Evolutionary conservation across 208 protist genomes (phyloP).

Genomic region (Crithidia brevicula): DNA sequence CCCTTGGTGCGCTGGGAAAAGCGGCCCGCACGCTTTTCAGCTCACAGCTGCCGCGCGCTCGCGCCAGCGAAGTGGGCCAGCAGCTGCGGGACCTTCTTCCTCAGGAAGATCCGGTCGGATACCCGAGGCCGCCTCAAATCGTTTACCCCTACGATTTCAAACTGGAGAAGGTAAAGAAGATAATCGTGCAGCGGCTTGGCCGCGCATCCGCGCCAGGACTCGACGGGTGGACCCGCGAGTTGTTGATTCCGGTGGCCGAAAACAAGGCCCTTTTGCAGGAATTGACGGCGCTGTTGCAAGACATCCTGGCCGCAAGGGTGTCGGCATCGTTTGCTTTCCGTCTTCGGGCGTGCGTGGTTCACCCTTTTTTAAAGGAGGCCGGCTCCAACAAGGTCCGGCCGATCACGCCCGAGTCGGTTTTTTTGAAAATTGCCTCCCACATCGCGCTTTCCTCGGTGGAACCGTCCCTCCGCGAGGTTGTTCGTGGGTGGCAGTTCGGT

Average conservation of each 20-base stretch:
- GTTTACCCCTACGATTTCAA: not conserved
- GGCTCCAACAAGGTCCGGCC: conserved; percentile 24
- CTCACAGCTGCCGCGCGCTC: not conserved
- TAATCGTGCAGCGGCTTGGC: conserved; percentile 16
- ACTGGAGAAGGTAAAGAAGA: not conserved
- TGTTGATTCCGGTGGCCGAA: conserved; percentile 26
- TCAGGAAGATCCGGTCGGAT: no score
- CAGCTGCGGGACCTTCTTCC: conserved; percentile 12
- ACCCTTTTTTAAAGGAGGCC: conserved; percentile 30
- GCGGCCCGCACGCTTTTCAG: conserved; percentile 22
- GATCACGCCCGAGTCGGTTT: conserved; percentile 40
- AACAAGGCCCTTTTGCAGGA: conserved; percentile 13
- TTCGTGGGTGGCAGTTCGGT: conserved; percentile 20
- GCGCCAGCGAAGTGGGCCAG: not conserved
- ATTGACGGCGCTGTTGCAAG: conserved; percentile 14
- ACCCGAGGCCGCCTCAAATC: conserved; percentile 6
- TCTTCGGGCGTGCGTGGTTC: conserved; percentile 19
- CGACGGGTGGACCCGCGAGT: conserved; percentile 38
- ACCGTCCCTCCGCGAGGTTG: not conserved
- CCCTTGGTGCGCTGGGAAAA: conserved; percentile 18
- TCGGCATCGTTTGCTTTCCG: conserved; percentile 13
- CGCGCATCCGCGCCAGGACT: conserved; percentile 24
- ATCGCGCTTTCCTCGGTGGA: conserved; percentile 23
- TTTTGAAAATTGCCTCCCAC: conserved; percentile 26
- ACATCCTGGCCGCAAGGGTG: conserved; percentile 33